phyloP scores from a whole-genome alignment of 106 monocot genomes.

The Dioscorea zingiberensis region DNA sequence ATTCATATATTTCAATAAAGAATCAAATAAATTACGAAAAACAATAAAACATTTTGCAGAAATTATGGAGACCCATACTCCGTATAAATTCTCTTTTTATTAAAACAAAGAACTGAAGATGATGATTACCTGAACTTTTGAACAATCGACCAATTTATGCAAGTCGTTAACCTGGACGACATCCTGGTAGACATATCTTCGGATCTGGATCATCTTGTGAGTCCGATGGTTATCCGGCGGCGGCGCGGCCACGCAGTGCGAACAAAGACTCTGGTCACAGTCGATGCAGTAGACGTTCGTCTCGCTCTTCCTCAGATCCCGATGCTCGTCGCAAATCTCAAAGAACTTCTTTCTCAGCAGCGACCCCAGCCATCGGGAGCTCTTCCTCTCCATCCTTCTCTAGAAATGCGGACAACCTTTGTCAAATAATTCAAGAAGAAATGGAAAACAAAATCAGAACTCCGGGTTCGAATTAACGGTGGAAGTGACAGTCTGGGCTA shows the following conservation, averaged over 20 bases:
- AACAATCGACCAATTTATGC: slow-evolving; percentile 42
- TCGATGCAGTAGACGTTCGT: slow-evolving; percentile 56
- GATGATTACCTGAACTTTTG: slow-evolving; percentile 38
- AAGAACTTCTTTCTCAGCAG: slow-evolving; percentile 36
- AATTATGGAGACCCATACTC: too few species aligned
- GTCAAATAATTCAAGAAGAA: neutral
- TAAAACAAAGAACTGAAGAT: too few species aligned
- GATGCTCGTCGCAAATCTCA: slow-evolving; percentile 35
- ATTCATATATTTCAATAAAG: too few species aligned
- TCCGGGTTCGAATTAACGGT: neutral
- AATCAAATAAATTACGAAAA: too few species aligned
- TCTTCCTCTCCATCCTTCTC: neutral
- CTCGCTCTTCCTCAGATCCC: slow-evolving; percentile 32
- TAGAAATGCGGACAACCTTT: neutral
- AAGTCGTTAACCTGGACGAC: slow-evolving; percentile 43
- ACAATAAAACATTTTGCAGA: too few species aligned
- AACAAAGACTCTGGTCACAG: slow-evolving; percentile 29
- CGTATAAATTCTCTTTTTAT: too few species aligned
- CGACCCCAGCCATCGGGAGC: slow-evolving; percentile 20
- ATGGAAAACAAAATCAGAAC: neutral
- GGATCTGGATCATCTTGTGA: slow-evolving; percentile 47
- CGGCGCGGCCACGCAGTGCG: slow-evolving; percentile 18
- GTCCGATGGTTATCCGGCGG: neutral
- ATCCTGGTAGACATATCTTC: slow-evolving; percentile 54
- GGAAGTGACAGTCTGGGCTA: neutral